phyloP scores from a whole-genome alignment of 2,329 filamentous ascomycete genomes.

The Talaromyces albobiverticillius region DNA sequence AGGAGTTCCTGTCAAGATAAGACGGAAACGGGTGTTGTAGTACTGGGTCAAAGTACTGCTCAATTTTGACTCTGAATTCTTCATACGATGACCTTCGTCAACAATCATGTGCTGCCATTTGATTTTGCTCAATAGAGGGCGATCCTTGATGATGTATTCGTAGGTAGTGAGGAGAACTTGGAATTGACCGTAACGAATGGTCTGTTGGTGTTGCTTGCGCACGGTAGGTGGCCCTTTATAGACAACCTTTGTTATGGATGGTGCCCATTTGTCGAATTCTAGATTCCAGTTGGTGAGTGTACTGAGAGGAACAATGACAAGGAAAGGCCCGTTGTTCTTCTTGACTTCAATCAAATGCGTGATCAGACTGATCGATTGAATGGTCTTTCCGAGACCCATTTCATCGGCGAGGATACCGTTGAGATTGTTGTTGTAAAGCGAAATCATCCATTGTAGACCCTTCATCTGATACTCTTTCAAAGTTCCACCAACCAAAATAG shows the following conservation, averaged over 20 bases:
- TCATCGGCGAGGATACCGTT: constrained; percentile 98
- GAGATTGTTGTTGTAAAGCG: constrained; percentile 98
- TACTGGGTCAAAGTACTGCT: constrained; percentile 93
- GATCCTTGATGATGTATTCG: constrained; percentile 99
- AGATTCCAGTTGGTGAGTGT: constrained; percentile 98
- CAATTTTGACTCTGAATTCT: constrained; percentile 94
- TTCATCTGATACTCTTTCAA: constrained; percentile 98
- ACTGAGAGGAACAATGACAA: constrained; percentile 95
- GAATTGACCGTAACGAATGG: constrained; percentile 91
- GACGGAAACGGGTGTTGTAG: constrained; percentile 89
- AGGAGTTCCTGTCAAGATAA: constrained; percentile 96
- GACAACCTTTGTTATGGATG: constrained; percentile 78
- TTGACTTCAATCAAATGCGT: constrained; percentile 97
- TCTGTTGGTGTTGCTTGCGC: constrained; percentile 86
- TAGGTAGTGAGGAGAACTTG: constrained; percentile 97
- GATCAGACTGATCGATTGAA: constrained; percentile 96
- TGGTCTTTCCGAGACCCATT: constrained; percentile 99
- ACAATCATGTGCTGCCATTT: constrained; percentile 99
- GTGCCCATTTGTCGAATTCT: constrained; percentile 99
- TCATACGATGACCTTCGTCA: constrained; percentile 99
- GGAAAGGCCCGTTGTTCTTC: constrained; percentile 82
- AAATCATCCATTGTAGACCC: constrained; percentile 99
- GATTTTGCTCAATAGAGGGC: constrained; percentile 92
- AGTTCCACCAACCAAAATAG: constrained; percentile 83
- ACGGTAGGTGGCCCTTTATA: constrained; percentile 93